Base-by-base conservation (phyloP, 305 asterid species). In the Fraxinus greggii region DNA sequence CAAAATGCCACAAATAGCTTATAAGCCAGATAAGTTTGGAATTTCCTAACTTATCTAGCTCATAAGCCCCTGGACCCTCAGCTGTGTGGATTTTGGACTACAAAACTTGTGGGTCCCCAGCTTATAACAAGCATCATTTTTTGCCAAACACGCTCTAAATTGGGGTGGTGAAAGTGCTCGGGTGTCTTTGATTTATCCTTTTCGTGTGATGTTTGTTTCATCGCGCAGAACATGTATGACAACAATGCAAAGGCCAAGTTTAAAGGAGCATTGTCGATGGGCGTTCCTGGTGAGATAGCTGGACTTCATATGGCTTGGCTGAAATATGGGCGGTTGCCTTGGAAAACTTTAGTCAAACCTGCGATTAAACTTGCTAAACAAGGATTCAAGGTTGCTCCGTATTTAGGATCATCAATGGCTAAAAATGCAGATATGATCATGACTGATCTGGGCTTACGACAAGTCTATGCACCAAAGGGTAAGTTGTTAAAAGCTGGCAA, bases 211-310 rank as follows among this genome's bases (percentile, higher is more conserved):
- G 63, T 23, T 28, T 10, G 33, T 87, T 78, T 80, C 31, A 42
- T 81, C 31, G 17, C 81, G 84, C 84, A 95, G 99, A 85, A 92
- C 84, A 95, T 95, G 99, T 95, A 92, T 75, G 94, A 83, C 83
- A 70, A 82, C 38, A 88, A 92, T 74, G 79, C 54, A 3, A 81
- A 33, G 24, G 86, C 91, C 59, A 94, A 94, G 86, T 72, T 19
- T 77, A 4, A 3, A 3, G 98, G 99, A 36, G 92, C 95, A 36
- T 78, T 95, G 74, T 84, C 98, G 1, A 93, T 92, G 93, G 99
- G 97, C 4, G 94, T 91, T 75, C 99, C 99, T 0, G 97, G 99
- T 65, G 99, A 95, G 87, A 13, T 93, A 84, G 99, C 98, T 0
- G 99, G 99, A 77, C 97, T 95, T 65, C 90, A 95, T 9, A 79